These are phyloP conservation scores for Nigrograna mackinnonii DNA, from an alignment of 2,329 filamentous ascomycete genomes.

Conservation along the genomic window DNA sequence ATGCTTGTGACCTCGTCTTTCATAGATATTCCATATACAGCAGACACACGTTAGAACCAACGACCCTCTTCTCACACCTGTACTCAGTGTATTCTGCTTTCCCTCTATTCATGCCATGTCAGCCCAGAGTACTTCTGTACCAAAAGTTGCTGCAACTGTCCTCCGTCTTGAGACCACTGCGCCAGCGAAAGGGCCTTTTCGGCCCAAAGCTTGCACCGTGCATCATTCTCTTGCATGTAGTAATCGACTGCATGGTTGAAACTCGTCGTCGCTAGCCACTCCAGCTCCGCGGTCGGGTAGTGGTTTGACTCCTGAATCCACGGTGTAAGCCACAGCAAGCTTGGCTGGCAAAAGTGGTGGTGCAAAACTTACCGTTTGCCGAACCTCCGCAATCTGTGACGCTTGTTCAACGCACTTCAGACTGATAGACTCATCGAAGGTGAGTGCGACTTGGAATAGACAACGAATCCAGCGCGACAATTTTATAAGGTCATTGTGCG, in stretches of 20 bases:
- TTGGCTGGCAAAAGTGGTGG: conserved; percentile 15
- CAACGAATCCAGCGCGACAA: conserved; percentile 79
- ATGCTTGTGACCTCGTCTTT: too few relatives aligned
- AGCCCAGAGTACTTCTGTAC: conserved; percentile 56
- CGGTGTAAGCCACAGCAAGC: conserved; percentile 24
- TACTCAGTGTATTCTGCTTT: too few relatives aligned
- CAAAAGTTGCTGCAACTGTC: conserved; percentile 25
- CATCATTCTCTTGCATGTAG: conserved; percentile 60
- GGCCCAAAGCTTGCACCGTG: conserved; percentile 63
- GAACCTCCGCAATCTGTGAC: conserved; percentile 36
- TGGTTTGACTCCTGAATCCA: conserved; percentile 42
- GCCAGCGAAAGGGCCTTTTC: conserved; percentile 66
- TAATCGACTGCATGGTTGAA: conserved; percentile 70
- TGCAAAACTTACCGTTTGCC: conserved; percentile 28
- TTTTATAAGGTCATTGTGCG: conserved; percentile 59
- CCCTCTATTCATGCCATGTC: conserved; percentile 48
- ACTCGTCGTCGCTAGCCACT: conserved; percentile 70
- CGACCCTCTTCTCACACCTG: too few relatives aligned
- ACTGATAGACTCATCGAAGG: conserved; percentile 59
- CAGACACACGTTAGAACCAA: too few relatives aligned
- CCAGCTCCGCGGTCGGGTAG: conserved; percentile 70
- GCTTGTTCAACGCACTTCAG: conserved; percentile 69
- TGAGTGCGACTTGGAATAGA: conserved; percentile 70
- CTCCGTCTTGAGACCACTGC: conserved; percentile 59
- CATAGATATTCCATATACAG: too few relatives aligned